These are phyloP conservation scores for Trichoderma guizhouense DNA, from an alignment of 2,329 filamentous ascomycete species.

Conservation along the genomic window DNA sequence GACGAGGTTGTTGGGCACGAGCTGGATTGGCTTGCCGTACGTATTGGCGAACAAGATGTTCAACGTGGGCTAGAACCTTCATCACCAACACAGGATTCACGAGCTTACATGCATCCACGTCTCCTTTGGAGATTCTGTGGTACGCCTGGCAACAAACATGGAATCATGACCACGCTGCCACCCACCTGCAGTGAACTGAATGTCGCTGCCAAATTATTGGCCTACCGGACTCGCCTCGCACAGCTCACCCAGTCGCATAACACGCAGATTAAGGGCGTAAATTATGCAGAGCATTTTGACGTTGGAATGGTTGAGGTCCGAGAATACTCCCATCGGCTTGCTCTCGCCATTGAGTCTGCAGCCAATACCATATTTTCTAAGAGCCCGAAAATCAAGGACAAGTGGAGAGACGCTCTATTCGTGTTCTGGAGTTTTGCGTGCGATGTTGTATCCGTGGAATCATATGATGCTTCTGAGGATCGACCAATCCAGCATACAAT, in stretches of 20 bases:
- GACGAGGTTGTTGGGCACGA: background rate
- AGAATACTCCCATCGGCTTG: background rate
- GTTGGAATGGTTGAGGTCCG: background rate
- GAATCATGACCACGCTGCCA: background rate
- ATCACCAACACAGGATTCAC: too few relatives aligned
- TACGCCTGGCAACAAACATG: background rate
- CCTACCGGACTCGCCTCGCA: background rate
- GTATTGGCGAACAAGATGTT: background rate
- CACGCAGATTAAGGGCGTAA: background rate
- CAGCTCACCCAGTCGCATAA: background rate
- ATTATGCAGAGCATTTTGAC: background rate
- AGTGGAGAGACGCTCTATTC: background rate
- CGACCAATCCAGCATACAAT: background rate
- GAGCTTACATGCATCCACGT: too few relatives aligned
- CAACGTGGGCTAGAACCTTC: accelerated
- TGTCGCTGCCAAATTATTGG: background rate
- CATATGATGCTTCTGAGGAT: accelerated
- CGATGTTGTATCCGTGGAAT: background rate
- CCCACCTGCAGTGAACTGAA: background rate
- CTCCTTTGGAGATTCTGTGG: background rate
- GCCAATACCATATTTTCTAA: background rate
- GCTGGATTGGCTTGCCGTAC: background rate
- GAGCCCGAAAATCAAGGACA: accelerated
- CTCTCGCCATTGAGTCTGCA: background rate
- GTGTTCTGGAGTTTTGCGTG: background rate